Base-by-base conservation (phyloP, 345 rosid genomes). In the Gossypioides kirkii region DNA sequence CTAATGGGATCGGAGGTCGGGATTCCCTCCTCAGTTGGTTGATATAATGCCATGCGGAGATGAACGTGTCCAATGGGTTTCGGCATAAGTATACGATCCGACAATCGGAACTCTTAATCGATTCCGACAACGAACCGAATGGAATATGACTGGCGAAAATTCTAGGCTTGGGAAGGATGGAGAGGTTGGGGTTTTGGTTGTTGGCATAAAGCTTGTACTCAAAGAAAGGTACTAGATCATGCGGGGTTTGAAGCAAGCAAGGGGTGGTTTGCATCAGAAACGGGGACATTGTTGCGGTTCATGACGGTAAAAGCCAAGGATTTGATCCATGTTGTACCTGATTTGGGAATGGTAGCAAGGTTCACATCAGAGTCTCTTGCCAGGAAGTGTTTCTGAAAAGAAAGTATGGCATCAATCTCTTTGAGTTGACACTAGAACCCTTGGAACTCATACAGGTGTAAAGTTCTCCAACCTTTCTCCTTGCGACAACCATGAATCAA, bases 401-500 rank as follows among this genome's bases (percentile, higher is more conserved):
- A 78, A 17, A 80, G 46, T 4, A 85, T 81, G 46, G 95, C 81
- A 77, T 87, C 86, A 60, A 93, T 88, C 77, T 87, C 84, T 13
- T 76, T 77, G 22, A 88, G 56, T 46, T 85, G 93, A 82, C 90
- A 89, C 98, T 97, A 93, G 73, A 85, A 88, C 0, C 87, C 90
- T 78, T 89, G 91, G 73, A 82, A 88, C 18, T 75, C 42, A 58
- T 88, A 87, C 61, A 89, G 75, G 78, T 76, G 78, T 18, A 80
- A 81, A 59, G 94, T 87, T 79, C 93, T 79, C 93, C 94, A 93
- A 4, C 94, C 94, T 74, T 74, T 84, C 69, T 86, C 88, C 54
- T 32, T 83, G 0, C 91, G 98, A 60, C 90, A 89, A 61, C 87
- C 75, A 36, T 73, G 82, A 7, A 90, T 74, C 72, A 92, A 61